Conservation (phyloP, 192 early-diverging fungal species). For the Backusella westeae region DNA sequence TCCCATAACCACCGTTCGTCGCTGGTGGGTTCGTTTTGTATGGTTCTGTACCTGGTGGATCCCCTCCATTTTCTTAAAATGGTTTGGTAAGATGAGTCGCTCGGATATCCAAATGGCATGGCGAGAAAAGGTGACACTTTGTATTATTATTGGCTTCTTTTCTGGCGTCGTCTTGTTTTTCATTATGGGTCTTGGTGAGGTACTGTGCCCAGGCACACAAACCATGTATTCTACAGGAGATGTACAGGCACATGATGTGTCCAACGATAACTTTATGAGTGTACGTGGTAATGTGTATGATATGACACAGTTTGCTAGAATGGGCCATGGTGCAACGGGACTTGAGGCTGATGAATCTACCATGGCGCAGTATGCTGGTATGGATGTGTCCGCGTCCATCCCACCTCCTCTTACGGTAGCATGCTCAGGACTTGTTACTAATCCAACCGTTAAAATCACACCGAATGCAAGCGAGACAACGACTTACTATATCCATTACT, state of each 20-base stretch:
- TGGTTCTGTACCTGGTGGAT: conserved; percentile 91
- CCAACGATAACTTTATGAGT: conserved; percentile 58
- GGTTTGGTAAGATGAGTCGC: conserved; percentile 79
- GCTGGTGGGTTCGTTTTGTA: conserved; percentile 73
- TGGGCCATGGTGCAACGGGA: conserved; percentile 50
- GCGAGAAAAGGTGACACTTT: conserved; percentile 90
- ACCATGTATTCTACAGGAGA: conserved; percentile 59
- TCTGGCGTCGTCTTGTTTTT: conserved; percentile 84
- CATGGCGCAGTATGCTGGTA: conserved; percentile 52
- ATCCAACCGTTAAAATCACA: conserved; percentile 12
- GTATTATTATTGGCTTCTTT: conserved; percentile 79
- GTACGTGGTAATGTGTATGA: conserved; percentile 68
- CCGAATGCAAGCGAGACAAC: conserved; percentile 17
- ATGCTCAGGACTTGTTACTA: conserved; percentile 52
- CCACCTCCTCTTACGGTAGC: conserved; percentile 51
- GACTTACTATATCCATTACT: conserved; percentile 18
- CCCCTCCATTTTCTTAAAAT: conserved; percentile 53
- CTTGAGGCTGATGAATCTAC: conserved; percentile 35
- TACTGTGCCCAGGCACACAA: conserved; percentile 81
- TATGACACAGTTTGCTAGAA: conserved; percentile 58
- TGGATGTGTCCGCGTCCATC: conserved; percentile 63
- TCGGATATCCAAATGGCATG: conserved; percentile 94
- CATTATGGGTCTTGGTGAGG: conserved; percentile 78
- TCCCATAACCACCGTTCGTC: conserved; percentile 46
- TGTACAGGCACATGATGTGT: conserved; percentile 53